Base-by-base conservation (phyloP, 2,329 filamentous ascomycete species). In the Metarhizium sp. region DNA sequence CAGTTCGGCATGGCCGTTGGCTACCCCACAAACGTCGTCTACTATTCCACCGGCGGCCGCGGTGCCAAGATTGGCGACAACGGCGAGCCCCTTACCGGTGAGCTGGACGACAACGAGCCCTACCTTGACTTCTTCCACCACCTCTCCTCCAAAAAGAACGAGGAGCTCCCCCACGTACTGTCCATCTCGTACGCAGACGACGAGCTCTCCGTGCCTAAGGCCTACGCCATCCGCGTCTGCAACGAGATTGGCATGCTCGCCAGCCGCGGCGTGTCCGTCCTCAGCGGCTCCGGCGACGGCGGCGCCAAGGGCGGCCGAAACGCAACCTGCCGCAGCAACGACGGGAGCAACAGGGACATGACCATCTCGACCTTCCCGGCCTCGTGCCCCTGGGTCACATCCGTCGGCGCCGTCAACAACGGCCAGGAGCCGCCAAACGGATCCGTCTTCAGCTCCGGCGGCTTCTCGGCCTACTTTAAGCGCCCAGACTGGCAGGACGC, bases 301-400 rank as follows among this genome's bases (percentile, higher is more conserved):
- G 78, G 78, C 20, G 70, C 73, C 2, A 70, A 69, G 2, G 75
- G 74, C 4, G 71, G 69, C 3, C 70, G 69, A 16, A 65, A 69
- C 56, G 84, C 82, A 57, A 64, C 60, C 20, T 88, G 84, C 69
- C 69, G 74, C 52, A 75, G 75, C 55, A 83, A 85, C 63, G 81
- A 86, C 55, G 84, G 82, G 25, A 74, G 69, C 47, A 75, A 79
- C 57, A 76, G 72, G 1, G 76, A 77, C 10, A 73, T 77, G 20
- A 82, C 85, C 63, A 71, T 82, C 34, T 77, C 84, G 1, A 78
- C 76, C 5, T 90, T 88, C 68, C 86, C 86, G 0, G 79, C 78
- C 0, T 78, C 79, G 0, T 90, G 86, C 61, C 86, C 85, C 0
- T 89, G 81, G 66, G 79, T 88, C 7, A 89, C 86, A 0, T 71